Conservation (phyloP, 192 early-diverging fungal species). For the Rhizophlyctis rosea region DNA sequence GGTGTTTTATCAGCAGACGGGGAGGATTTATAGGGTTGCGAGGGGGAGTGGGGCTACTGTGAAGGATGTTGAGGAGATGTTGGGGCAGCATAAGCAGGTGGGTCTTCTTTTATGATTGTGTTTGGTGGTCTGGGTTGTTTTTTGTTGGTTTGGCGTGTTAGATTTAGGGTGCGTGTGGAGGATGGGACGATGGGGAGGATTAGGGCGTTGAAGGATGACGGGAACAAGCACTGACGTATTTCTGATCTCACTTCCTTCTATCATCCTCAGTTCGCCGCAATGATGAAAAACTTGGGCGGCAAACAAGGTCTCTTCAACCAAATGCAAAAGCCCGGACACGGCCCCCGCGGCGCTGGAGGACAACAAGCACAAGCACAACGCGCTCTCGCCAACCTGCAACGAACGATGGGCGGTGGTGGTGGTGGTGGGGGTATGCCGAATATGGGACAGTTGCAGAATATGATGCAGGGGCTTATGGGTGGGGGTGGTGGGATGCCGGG, state of each 20-base stretch:
- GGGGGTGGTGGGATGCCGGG: constrained; percentile 40
- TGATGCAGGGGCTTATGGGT: constrained; percentile 77
- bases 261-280: constrained; percentile 70
- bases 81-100: constrained; percentile 26
- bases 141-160: too few relatives aligned
- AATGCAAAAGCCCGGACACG: constrained; percentile 45
- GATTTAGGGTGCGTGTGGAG: too few relatives aligned
- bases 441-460: too few relatives aligned
- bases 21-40: constrained; percentile 74
- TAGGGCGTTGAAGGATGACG: not conserved
- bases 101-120: too few relatives aligned
- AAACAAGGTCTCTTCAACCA: constrained; percentile 76
- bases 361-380: not conserved
- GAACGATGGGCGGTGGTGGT: constrained; percentile 68
- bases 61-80: constrained; percentile 79
- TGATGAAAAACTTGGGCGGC: constrained; percentile 93
- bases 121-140: too few relatives aligned
- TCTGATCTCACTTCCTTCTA: not conserved
- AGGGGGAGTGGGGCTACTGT: constrained; percentile 80
- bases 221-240: not conserved
- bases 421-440: constrained; percentile 62
- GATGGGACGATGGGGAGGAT: not conserved
- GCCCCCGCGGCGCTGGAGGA: constrained; percentile 25
- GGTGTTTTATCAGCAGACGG: constrained; percentile 70
- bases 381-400: constrained; percentile 61